Percentiles rank a stretch among this genome's conserved stretches.
Conservation (phyloP, 148 eudicot genomes). For the Dysphania ambrosioides region DNA sequence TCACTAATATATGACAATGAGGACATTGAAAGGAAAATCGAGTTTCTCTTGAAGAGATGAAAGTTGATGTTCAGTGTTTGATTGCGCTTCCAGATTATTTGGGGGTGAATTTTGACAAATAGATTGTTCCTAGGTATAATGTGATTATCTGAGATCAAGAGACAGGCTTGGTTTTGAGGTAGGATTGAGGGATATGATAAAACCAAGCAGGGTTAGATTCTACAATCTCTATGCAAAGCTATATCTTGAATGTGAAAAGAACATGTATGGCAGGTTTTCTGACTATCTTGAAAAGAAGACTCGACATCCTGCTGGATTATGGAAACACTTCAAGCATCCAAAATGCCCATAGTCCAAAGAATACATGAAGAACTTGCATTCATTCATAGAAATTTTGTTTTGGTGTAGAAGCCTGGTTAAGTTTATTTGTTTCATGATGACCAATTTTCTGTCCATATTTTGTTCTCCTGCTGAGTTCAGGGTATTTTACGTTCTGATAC, state of each 20-base stretch:
- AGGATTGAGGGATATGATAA: slow-evolving; percentile 61
- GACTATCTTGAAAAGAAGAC: slow-evolving; percentile 32
- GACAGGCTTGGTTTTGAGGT: slow-evolving; percentile 79
- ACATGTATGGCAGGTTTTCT: slow-evolving; percentile 65
- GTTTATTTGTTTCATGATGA: neutral
- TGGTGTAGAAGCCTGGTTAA: neutral
- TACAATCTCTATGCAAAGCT: slow-evolving; percentile 90
- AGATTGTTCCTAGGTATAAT: slow-evolving; percentile 74
- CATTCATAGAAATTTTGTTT: slow-evolving; percentile 42
- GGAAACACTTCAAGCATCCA: slow-evolving; percentile 74
- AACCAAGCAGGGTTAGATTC: slow-evolving; percentile 64
- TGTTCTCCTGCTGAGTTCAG: neutral
- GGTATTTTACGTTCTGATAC: neutral
- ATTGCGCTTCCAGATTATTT: slow-evolving; percentile 80
- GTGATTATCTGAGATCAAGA: slow-evolving; percentile 76
- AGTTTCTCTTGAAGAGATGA: slow-evolving; percentile 61
- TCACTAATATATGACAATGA: slow-evolving; percentile 47
- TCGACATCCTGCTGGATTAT: slow-evolving; percentile 72
- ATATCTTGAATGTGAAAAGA: slow-evolving; percentile 82
- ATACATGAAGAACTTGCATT: slow-evolving; percentile 49
- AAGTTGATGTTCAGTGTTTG: slow-evolving; percentile 49
- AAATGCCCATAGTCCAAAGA: slow-evolving; percentile 36
- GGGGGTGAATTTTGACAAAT: slow-evolving; percentile 81
- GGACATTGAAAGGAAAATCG: slow-evolving; percentile 69
- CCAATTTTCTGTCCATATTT: neutral